Conservation (phyloP, 1,139 yeast genomes). For the Kodamaea sp. region DNA sequence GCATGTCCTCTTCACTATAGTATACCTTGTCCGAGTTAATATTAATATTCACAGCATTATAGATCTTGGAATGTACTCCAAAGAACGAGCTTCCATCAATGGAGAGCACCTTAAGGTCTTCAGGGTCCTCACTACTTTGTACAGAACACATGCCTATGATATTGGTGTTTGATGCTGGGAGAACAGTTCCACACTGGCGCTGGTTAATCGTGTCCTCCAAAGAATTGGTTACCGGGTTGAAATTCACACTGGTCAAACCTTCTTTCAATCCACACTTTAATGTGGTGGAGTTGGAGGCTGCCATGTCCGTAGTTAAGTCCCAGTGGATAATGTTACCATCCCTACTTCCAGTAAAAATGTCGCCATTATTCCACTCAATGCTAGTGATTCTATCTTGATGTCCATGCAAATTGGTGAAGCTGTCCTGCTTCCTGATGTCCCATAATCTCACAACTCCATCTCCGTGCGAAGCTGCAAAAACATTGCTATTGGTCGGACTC, state of each 20-base stretch:
- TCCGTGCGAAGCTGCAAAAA: constrained; percentile 66
- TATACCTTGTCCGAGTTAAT: constrained; percentile 26
- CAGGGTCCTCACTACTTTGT: constrained; percentile 24
- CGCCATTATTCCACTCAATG: constrained; percentile 63
- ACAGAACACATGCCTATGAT: constrained; percentile 47
- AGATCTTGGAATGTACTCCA: constrained; percentile 52
- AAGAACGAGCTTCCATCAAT: constrained; percentile 57
- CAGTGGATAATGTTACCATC: constrained; percentile 78
- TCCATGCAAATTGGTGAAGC: constrained; percentile 55
- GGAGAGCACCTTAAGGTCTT: constrained; percentile 44
- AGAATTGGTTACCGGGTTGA: constrained; percentile 32
- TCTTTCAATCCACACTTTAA: constrained; percentile 47
- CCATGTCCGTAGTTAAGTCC: constrained; percentile 50
- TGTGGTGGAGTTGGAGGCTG: constrained; percentile 21
- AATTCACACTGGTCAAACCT: constrained; percentile 46
- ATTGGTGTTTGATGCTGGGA: constrained; percentile 57
- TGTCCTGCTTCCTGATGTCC: constrained; percentile 69
- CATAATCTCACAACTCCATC: constrained; percentile 65
- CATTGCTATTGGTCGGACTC: constrained; percentile 60
- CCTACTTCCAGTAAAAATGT: constrained; percentile 63
- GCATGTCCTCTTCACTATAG: constrained; percentile 38
- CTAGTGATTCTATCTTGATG: constrained; percentile 57
- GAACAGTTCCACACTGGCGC: constrained; percentile 61
- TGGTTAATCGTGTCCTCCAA: constrained; percentile 35
- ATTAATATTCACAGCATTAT: constrained; percentile 31